phyloP scores from a whole-genome alignment of 345 rosid genomes.

The Syzygium grande region DNA sequence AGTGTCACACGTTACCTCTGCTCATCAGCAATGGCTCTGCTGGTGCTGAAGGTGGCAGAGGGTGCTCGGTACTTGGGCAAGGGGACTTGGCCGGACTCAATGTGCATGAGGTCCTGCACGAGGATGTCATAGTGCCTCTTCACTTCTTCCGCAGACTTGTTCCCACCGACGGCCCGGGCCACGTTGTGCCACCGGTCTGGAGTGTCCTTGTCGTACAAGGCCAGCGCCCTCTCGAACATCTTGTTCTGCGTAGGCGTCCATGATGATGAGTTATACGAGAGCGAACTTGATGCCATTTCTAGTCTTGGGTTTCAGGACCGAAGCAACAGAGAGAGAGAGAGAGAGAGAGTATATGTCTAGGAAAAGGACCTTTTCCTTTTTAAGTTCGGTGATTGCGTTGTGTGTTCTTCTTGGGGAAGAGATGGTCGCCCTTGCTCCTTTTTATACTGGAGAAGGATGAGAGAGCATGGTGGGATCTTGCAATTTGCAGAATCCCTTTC shows the following conservation, averaged over 20 bases:
- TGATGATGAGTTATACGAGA: constrained; percentile 36
- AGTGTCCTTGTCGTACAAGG: constrained; percentile 68
- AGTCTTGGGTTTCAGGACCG: not conserved
- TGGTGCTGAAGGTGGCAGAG: constrained; percentile 20
- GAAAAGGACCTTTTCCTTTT: not conserved
- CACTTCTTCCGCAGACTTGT: constrained; percentile 77
- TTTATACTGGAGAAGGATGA: constrained; percentile 17
- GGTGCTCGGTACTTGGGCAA: constrained; percentile 49
- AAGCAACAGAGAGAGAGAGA: not conserved
- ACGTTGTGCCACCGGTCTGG: constrained; percentile 96
- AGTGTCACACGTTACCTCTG: not conserved
- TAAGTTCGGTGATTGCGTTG: not conserved
- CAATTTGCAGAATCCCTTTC: constrained; percentile 36
- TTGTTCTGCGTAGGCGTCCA: constrained; percentile 84
- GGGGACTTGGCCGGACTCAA: constrained; percentile 66
- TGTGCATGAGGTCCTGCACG: constrained; percentile 61
- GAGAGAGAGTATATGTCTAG: not conserved
- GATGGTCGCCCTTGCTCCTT: constrained; percentile 24
- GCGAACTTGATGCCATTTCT: constrained; percentile 41
- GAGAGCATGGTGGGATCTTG: constrained; percentile 14
- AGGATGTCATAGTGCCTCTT: constrained; percentile 76
- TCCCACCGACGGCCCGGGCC: constrained; percentile 67
- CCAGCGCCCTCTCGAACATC: constrained; percentile 82
- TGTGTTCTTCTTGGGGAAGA: constrained; percentile 24
- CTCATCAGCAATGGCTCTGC: constrained; percentile 26